Base-by-base conservation (phyloP, 164 flowering plant genomes). In the Annona squamosa region DNA sequence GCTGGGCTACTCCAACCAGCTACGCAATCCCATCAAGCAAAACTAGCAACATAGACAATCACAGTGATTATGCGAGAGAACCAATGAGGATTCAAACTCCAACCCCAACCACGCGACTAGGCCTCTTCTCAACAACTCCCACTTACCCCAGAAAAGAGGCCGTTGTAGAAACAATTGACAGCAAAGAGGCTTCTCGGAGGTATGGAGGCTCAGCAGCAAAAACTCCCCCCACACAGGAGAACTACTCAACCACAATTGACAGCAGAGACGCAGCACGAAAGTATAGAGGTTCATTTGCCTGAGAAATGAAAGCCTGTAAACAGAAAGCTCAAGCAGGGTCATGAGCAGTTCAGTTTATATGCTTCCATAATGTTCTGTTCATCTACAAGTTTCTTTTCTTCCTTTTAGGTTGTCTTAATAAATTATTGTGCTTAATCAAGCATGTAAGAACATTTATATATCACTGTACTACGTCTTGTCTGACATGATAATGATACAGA, bases 1-100 rank as follows among this genome's bases (percentile, higher is more conserved):
- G 64, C 18, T 81, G 82, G 81, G 63, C 72, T 26, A 12, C 78
- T 43, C 77, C 81, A 47, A 13, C 66, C 26, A 77, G 41, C 61
- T 5, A 64, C 5, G 65, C 74, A 7, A 63, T 64, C 12, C 9
- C 75, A 19, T 78, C 82, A 26, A 59, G 63, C 19, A 74, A 48
- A 47, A 63, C 77, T 77, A 71, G 77, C 56, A 70, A 74, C 48
- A 65, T 76, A 61, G 79, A 71, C 3, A 12, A 78, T 48, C 72
- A 64, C 9, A 41, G 71, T 68, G 75, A 77, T 26, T 77, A 52
- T 66, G 41, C 73, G 63, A 67, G 44, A 71, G 79, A 76, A 6
- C 70, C 71, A 19, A 48, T 52, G 10, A 69, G 26, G 48, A 18
- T 64, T 71, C 57, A 62, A 19, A 19, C 74, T 57, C 68, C 61